These are phyloP conservation scores for Metarhizium album DNA, from an alignment of 2,329 filamentous ascomycete species.

Conservation along the genomic window DNA sequence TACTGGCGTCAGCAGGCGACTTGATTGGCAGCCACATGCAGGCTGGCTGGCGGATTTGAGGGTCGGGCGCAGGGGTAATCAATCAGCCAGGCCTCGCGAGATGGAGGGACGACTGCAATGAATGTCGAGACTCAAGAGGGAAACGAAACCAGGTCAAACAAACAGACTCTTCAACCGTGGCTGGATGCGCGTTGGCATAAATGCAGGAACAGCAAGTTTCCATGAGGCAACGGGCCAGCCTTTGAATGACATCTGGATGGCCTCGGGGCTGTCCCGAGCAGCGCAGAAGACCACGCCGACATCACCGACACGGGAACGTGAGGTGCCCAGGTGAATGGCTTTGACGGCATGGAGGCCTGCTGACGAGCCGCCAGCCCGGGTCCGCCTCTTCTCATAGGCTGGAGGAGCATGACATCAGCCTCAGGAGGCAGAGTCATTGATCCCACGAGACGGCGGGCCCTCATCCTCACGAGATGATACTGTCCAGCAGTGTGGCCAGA, in stretches of 20 bases:
- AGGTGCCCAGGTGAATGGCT: slow-evolving; percentile 8
- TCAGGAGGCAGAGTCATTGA: slow-evolving; percentile 5
- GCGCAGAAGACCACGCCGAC: slow-evolving; percentile 4
- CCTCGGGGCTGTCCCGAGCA: not conserved
- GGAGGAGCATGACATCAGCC: not conserved
- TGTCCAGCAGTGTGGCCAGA: no score
- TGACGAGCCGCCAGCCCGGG: slow-evolving; percentile 4
- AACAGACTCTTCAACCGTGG: not conserved
- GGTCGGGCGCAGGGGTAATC: no score
- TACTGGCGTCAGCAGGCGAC: no score
- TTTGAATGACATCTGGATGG: not conserved
- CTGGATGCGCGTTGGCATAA: slow-evolving; percentile 11
- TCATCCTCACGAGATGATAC: no score
- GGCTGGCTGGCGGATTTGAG: not conserved
- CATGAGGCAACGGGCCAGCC: slow-evolving; percentile 6
- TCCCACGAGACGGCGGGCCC: not conserved
- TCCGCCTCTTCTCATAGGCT: slow-evolving; percentile 1
- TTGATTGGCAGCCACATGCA: not conserved
- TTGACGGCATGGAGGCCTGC: slow-evolving; percentile 6
- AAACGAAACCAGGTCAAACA: not conserved
- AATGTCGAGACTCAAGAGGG: no score
- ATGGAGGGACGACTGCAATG: not conserved
- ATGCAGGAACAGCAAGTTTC: slow-evolving; percentile 16
- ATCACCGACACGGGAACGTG: slow-evolving; percentile 2
- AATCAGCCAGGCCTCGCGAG: not conserved